phyloP scores from a whole-genome alignment of 306 rosid genomes.

The Alnus rubra region DNA sequence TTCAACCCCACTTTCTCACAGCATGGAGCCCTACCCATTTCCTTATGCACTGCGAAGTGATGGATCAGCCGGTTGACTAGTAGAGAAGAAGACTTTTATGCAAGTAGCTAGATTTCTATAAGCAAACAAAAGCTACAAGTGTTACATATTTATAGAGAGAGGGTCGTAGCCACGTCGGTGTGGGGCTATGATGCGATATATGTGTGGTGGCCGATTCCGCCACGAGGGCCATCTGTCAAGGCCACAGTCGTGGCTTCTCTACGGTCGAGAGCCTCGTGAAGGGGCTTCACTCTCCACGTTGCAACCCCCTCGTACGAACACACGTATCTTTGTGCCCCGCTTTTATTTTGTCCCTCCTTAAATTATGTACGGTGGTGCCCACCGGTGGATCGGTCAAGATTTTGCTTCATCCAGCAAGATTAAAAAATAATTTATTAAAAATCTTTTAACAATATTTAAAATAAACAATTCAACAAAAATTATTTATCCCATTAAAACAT shows the following conservation, averaged over 20 bases:
- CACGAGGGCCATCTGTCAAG: slow-evolving; percentile 39
- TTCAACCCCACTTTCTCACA: slow-evolving; percentile 85
- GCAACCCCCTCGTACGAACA: not conserved
- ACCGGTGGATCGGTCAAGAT: too few species aligned
- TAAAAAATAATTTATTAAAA: too few species aligned
- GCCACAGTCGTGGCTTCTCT: slow-evolving; percentile 60
- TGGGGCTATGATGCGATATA: slow-evolving; percentile 9
- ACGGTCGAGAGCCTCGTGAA: slow-evolving; percentile 35
- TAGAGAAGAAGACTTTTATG: too few species aligned
- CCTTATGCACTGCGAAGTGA: not conserved
- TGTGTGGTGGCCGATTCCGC: slow-evolving; percentile 51
- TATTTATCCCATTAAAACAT: too few species aligned
- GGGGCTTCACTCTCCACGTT: slow-evolving; percentile 58
- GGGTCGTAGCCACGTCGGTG: not conserved
- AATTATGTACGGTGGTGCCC: too few species aligned
- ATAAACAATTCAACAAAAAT: too few species aligned
- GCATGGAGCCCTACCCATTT: slow-evolving; percentile 89
- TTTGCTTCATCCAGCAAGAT: too few species aligned
- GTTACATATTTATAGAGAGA: slow-evolving; percentile 31
- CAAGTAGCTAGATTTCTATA: too few species aligned
- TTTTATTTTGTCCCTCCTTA: too few species aligned
- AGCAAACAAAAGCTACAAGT: not conserved
- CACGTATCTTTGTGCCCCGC: not conserved
- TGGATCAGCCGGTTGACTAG: not conserved
- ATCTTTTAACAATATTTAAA: too few species aligned